Conservation (phyloP, 2,329 filamentous ascomycete species). For the Alternaria tenuissima region DNA sequence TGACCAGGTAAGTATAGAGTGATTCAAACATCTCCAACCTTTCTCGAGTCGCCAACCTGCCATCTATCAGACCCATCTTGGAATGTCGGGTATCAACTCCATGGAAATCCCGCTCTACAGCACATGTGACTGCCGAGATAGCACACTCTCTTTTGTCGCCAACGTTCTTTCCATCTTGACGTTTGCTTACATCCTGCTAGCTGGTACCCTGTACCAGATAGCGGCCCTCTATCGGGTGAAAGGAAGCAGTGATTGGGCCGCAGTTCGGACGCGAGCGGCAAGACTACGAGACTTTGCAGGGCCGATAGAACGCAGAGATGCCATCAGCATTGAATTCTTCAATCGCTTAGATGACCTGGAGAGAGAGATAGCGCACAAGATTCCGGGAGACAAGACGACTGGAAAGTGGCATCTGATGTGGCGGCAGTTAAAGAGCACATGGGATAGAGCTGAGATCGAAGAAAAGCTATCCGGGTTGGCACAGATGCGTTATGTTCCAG, state of each 20-base stretch:
- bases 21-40: no score
- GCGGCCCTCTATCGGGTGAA: background rate
- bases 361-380: background rate
- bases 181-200: no score
- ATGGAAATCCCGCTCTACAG: background rate
- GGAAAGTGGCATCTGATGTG: constrained; percentile 5
- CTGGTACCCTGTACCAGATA: no score
- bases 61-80: no score
- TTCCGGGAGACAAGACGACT: background rate
- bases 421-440: background rate
- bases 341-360: background rate
- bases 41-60: no score
- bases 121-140: background rate
- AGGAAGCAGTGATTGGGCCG: background rate
- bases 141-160: no score
- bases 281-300: background rate
- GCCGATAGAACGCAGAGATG: background rate
- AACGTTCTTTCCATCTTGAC: no score
- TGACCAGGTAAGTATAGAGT: no score
- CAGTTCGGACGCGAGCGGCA: background rate
- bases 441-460: constrained; percentile 1
- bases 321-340: background rate
- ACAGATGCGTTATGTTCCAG: no score
- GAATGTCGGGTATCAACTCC: no score
- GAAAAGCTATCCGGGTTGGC: background rate